Evolutionary conservation across 106 monocot genomes (phyloP), one percentile per base, ranked within the genome.

Genomic region (Allium cepa): DNA sequence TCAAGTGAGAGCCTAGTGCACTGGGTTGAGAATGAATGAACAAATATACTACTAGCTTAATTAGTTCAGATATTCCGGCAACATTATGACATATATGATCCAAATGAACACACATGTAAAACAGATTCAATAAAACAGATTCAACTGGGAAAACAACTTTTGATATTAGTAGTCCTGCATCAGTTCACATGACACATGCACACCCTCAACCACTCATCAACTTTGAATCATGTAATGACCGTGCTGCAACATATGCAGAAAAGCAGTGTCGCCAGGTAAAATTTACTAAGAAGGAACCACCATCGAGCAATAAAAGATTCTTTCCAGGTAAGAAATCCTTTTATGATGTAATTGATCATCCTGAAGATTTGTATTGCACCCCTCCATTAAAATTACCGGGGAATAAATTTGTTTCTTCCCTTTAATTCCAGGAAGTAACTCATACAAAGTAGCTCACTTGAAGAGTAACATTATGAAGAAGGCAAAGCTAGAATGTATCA

Each of bases 391-490:
- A 50, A 50, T 76, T 26, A 7, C 5, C 8, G 45, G 45, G 0
- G 46, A 63, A 63, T 8, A 55, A 11, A 4, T 55, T 55, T 55
- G 36, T 36, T 36, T 36, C 36, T 26, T 14, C 27, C 14, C 11
- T 10, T 7, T 75, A 17, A 76, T 63, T 59, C 10, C 73, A 87
- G 91, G 84, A 63, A 71, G 65, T 75, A 82, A 83, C 64, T 63
- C 87, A 6, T 83, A 73, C 74, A 72, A 67, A 61, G 36, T 80
- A 18, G 80, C 91, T 26, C 76, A 75, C 74, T 56, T 78, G 52
- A 94, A 85, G 77, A 63, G 87, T 47, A 91, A 79, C 69, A 56
- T 94, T n/a, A 75, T 94, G 83, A 94, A 94, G 79, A 94, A 94
- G 70, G 90, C 94, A 75, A 91, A 80, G 75, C 64, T 88, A 15